Conservation (phyloP, 2,329 filamentous ascomycete species). For the Cladosporium sphaerospermum region DNA sequence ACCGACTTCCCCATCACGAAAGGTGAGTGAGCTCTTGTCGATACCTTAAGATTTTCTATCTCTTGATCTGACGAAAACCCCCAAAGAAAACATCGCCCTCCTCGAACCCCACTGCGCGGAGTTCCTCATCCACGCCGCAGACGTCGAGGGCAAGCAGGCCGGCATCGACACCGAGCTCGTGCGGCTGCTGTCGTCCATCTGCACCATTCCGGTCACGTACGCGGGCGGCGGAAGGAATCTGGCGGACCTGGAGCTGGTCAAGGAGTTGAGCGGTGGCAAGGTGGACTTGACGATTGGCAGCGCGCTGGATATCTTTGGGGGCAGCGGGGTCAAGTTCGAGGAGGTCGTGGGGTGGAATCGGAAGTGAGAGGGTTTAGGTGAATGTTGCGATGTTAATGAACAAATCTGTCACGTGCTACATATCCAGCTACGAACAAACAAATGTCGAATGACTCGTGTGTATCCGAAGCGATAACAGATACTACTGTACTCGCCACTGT, state of each 20-base stretch:
- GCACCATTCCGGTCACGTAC: slow-evolving; percentile 88
- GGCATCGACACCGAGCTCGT: slow-evolving; percentile 88
- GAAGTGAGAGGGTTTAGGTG: neutral
- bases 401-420: no score
- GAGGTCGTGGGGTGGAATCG: slow-evolving; percentile 89
- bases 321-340: slow-evolving; percentile 74
- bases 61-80: neutral
- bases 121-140: slow-evolving; percentile 93
- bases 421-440: no score
- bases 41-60: no score
- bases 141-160: slow-evolving; percentile 88
- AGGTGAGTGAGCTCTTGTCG: slow-evolving; percentile 46
- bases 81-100: slow-evolving; percentile 65
- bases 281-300: slow-evolving; percentile 95
- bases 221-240: slow-evolving; percentile 84
- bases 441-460: no score
- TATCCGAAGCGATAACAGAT: no score
- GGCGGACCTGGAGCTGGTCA: slow-evolving; percentile 75
- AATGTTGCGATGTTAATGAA: no score
- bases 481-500: no score
- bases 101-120: slow-evolving; percentile 92
- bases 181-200: slow-evolving; percentile 71
- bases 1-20: slow-evolving; percentile 91
- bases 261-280: slow-evolving; percentile 68
- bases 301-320: slow-evolving; percentile 92